Base-by-base conservation (phyloP, 148 eudicot species). In the Vaccinium myrtillus region DNA sequence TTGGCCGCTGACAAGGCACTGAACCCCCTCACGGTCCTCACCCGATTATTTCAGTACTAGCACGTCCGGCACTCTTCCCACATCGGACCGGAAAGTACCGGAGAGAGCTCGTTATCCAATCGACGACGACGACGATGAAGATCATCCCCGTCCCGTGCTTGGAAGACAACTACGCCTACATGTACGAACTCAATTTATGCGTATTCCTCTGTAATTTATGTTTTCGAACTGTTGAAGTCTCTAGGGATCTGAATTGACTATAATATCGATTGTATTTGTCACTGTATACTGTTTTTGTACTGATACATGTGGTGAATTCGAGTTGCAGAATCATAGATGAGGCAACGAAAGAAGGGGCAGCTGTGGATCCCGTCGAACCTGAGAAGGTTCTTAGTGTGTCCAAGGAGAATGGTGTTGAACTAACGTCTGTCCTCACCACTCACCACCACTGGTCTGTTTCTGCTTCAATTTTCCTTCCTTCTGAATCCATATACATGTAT, bases 331-430 rank as follows among this genome's bases (percentile, higher is more conserved):
- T 96, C 32, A 87, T 95, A 32, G 99, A 96, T 78, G 99, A 96
- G 84, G 51, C 82, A 15, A 93, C 96, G 14, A 92, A 88, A 61
- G 91, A 93, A 87, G 99, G 90, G 5, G 98, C 98, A 1, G 96
- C 82, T 10, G 99, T 96, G 21, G 98, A 96, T 85, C 99, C 99
- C 9, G 99, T 92, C 8, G 99, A 96, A 86, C 98, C 99, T 10
- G 94, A 93, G 75, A 96, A 96, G 90, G 94, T 96, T 86, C 84
- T 96, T 50, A 85, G 84, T 85, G 92, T 89, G 12, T 94, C 96
- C 43, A 87, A 92, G 59, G 90, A 95, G 54, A 86, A 92, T 84
- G 91, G 87, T 0, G 94, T 87, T 65, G 50, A 88, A 27, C 82
- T 97, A 39, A 95, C 91, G 86, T 81, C 90, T 78, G 96, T 94